Percentiles rank a stretch among this genome's conserved stretches.
Evolutionary conservation across 441 rosid species (phyloP).

Genomic region (Corymbia citriodora): DNA sequence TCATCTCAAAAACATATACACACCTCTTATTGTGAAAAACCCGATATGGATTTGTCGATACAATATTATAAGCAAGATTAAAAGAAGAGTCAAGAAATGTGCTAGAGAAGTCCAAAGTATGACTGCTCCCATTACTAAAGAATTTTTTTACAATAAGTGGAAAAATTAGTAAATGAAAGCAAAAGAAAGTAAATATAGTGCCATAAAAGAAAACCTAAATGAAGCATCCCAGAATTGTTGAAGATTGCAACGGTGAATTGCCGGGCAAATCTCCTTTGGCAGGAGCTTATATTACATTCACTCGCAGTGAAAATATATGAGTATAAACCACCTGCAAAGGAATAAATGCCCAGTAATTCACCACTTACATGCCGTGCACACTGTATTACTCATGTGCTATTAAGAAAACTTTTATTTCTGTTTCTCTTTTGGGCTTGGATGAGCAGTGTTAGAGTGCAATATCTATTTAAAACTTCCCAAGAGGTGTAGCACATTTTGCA

Average conservation of each 20-base stretch:
- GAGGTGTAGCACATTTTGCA: not conserved
- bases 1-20: not conserved
- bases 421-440: not conserved
- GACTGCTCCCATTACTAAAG: no score
- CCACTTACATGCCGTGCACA: not conserved
- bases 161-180: not conserved
- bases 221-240: not conserved
- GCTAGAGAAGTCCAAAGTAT: no score
- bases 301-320: not conserved
- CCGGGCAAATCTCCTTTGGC: conserved; percentile 19
- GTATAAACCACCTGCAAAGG: not conserved
- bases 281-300: not conserved
- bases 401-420: not conserved
- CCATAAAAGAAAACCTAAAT: not conserved
- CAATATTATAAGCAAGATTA: not conserved
- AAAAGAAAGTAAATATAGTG: no score
- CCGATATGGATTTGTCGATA: not conserved
- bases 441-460: not conserved
- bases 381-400: not conserved
- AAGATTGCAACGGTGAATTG: conserved; percentile 7
- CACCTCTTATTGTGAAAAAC: not conserved
- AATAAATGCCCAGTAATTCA: not conserved
- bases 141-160: not conserved
- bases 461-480: not conserved
- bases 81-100: not conserved